A percentile compares a stretch with the other conserved stretches of the same genome.
Evolutionary conservation across 371 early-diverging fungal species (phyloP).

Genomic region (Mucor plumbeus): DNA sequence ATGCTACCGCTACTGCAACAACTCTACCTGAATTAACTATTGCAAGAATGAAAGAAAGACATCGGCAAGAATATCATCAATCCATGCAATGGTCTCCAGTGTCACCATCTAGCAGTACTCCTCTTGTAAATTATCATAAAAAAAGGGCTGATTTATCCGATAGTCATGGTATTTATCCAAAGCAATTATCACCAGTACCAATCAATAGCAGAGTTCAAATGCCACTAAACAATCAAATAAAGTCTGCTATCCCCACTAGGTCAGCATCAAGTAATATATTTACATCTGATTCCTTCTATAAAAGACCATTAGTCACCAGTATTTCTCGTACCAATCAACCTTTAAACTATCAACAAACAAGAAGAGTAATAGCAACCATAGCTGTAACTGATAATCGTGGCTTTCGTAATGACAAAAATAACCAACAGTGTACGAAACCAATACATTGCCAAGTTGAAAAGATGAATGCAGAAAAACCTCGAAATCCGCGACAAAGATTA

Average conservation of each 20-base stretch:
- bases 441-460: not conserved
- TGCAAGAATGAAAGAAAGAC: slow-evolving; percentile 28
- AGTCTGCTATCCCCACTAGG: not conserved
- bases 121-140: not conserved
- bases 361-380: too few relatives aligned
- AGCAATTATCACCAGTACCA: not conserved
- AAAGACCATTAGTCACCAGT: not conserved
- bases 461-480: not conserved
- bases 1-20: not conserved
- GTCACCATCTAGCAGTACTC: not conserved
- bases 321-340: not conserved
- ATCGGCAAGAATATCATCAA: slow-evolving; percentile 25
- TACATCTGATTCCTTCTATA: not conserved
- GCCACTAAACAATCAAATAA: not conserved
- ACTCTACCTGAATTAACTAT: slow-evolving; percentile 3
- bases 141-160: not conserved
- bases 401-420: not conserved
- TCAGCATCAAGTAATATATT: not conserved
- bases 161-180: not conserved
- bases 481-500: not conserved
- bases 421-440: not conserved
- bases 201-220: not conserved
- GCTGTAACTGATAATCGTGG: not conserved
- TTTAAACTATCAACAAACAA: not conserved
- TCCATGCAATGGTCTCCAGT: not conserved